Evolutionary conservation across 495 filamentous ascomycete genomes (phyloP), one percentile per base, ranked within the genome.

Genomic region (Aspergillus bertholletiae): DNA sequence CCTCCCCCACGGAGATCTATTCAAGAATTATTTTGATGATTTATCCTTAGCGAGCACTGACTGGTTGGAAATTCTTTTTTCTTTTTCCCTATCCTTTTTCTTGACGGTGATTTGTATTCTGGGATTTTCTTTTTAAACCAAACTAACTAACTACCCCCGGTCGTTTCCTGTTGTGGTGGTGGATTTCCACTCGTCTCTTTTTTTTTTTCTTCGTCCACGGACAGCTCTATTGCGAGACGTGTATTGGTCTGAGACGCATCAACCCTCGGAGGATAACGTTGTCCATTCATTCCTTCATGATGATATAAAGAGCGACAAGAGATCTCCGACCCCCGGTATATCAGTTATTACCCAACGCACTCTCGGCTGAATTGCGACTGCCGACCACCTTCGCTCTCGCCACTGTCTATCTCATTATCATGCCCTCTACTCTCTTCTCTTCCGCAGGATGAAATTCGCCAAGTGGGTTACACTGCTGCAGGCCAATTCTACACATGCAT

Each of bases 371-470:
- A 52, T 37, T 43, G 15, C 9, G 3, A 27, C 47, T 23, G n/a
- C 26, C 21, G 46, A 40, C 24, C 41, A 48, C 34, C 53, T 53
- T 51, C 30, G 26, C 41, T 53, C 48, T 46, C 47, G 8, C 26
- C 26, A 28, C 26, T 34, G 22, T 18, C 28, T 28, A 51, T 27
- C 20, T 51, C 51, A 49, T 7, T 58, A 59, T 61, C 59, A 64
- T 67, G 61, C 53, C 55, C 44, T 61, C 54, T 52, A 62, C 55
- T 57, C 54, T 49, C 39, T 30, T 27, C 50, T 34, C 39, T 37
- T 60, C 53, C 55, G 50, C 65, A 74, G 59, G 47, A 85, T 85
- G 82, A 85, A 85, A 73, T 85, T 85, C 63, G 81, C 81, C 62
- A 85, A 85, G 79, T 82, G 35, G 62, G 78, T 75, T 48, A n/a